Base-by-base conservation (phyloP, 352 stramenopile genomes). In the Aphanomyces cochlioides region DNA sequence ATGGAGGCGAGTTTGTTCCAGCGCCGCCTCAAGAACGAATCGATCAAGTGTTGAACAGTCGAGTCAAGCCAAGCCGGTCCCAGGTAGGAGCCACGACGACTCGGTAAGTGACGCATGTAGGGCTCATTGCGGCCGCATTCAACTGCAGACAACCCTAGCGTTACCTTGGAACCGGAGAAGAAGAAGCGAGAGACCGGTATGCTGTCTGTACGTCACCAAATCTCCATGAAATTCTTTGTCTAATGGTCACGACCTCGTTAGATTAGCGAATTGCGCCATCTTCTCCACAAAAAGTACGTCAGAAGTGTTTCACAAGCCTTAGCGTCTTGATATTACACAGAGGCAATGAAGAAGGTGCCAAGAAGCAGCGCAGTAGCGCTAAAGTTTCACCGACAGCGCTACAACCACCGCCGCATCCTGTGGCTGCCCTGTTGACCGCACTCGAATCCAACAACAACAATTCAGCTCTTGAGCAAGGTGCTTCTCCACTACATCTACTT, bases 241-340 rank as follows among this genome's bases (percentile, higher is more conserved):
- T 28, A 28, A 28, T 28, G 28, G 1, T 28, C 28, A 28, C 28
- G 1, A 28, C 28, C 61, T 7, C n/a, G 66, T 10, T 70, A 87
- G 78, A 72, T 87, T 13, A 77, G 69, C 21, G 80, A 87, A 65
- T 64, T 87, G 7, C 78, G 79, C 10, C 77, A 85, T 56, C 61
- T 86, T 6, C 66, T 87, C 36, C 54, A 75, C 1, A 77, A 47
- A 81, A 80, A 50, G 54, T 61, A 40, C 5, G 34, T 58, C 50
- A n/a, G n/a, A 53, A 2, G 13, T 53, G n/a, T 58, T 19, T 19
- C 13, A n/a, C 8, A 19, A 38, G 50, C 28, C n/a, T 38, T 58
- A 19, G 13, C 37, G 8, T 21, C 37, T 1, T 2, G 8, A 2
- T 58, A 38, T 73, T 17, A 73, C 38, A 56, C 38, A 61, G 4